Percentiles rank a stretch among this genome's conserved stretches.
Conservation (phyloP, 2,329 filamentous ascomycete genomes). For the Fusarium longipes region DNA sequence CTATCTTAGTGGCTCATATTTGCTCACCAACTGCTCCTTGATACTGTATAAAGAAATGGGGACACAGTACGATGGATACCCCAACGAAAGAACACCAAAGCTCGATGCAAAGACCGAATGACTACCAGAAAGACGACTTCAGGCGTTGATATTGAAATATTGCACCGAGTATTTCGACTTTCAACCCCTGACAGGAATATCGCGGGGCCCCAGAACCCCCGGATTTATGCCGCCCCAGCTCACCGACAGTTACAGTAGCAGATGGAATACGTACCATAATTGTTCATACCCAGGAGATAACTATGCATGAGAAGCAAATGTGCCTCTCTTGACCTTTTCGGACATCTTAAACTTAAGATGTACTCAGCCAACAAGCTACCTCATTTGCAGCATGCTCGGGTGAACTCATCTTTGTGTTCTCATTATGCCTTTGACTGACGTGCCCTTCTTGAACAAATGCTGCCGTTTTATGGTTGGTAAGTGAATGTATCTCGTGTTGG, state of each 20-base stretch:
- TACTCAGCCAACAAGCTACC: too few species aligned
- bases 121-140: neutral
- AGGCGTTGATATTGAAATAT: neutral
- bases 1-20: conserved; percentile 41
- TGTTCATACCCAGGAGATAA: neutral
- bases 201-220: conserved; percentile 46
- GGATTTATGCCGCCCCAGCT: conserved; percentile 35
- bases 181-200: conserved; percentile 20
- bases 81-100: neutral
- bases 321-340: neutral
- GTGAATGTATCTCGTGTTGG: neutral
- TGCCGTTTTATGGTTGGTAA: neutral
- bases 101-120: neutral
- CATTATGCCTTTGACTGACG: neutral
- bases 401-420: neutral
- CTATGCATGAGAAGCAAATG: neutral
- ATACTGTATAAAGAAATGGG: conserved; percentile 19
- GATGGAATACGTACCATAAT: neutral
- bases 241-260: conserved; percentile 38
- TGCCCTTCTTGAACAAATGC: neutral
- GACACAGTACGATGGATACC: neutral
- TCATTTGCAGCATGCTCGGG: neutral
- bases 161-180: neutral
- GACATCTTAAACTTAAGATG: neutral
- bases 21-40: conserved; percentile 2